Conservation (phyloP, 306 rosid genomes). For the Amphicarpaea edgeworthii region DNA sequence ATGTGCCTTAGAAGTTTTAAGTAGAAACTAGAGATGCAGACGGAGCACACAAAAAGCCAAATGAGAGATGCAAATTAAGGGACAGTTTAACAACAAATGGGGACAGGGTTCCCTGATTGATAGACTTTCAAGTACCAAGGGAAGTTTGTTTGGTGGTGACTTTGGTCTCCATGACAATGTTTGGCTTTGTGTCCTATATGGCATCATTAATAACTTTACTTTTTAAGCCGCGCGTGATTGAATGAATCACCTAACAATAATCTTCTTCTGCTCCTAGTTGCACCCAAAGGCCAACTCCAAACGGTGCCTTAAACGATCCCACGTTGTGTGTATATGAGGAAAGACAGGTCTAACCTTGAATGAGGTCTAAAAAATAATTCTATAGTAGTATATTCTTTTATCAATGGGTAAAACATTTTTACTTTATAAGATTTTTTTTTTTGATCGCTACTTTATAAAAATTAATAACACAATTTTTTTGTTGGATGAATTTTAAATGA, state of each 20-base stretch:
- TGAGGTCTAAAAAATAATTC: too few relatives aligned
- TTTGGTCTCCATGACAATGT: conserved; percentile 38
- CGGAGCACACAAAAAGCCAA: background rate
- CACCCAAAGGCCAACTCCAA: conserved; percentile 19
- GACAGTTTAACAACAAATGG: conserved; percentile 34
- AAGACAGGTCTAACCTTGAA: too few relatives aligned
- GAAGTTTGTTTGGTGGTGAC: conserved; percentile 43
- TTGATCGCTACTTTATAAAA: too few relatives aligned
- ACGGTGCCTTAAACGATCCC: conserved; percentile 30
- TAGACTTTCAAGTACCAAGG: conserved; percentile 46
- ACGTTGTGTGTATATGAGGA: too few relatives aligned
- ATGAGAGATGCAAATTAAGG: conserved; percentile 24
- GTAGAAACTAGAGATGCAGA: conserved; percentile 12
- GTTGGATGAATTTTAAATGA: too few relatives aligned
- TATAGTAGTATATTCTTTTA: too few relatives aligned
- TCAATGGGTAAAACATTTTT: too few relatives aligned
- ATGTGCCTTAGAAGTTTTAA: background rate
- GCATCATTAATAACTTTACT: conserved; percentile 26
- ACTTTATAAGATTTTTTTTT: too few relatives aligned
- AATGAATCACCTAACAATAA: conserved; percentile 18
- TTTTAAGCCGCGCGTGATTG: conserved; percentile 35
- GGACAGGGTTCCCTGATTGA: conserved; percentile 32
- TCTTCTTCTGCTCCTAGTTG: conserved; percentile 24
- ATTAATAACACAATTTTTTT: too few relatives aligned
- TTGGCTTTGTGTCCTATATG: conserved; percentile 42